These are phyloP conservation scores for Fraxinus albicans DNA, from an alignment of 305 asterid species.

Conservation along the genomic window DNA sequence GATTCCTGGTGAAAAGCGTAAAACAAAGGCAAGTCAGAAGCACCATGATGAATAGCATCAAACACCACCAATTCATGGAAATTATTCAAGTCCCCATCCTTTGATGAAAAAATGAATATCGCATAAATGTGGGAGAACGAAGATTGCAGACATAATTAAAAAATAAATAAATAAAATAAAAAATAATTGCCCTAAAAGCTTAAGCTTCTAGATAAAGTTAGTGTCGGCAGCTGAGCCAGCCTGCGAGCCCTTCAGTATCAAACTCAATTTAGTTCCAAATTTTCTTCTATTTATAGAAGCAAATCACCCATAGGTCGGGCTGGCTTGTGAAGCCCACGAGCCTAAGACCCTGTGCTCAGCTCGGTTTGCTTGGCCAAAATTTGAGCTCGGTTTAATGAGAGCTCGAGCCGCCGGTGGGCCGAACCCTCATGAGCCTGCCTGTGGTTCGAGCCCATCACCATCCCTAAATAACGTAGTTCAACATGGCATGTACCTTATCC, in stretches of 20 bases:
- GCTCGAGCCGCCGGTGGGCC: not conserved
- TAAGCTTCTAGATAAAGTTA: not conserved
- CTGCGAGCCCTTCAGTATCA: not conserved
- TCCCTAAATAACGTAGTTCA: not conserved
- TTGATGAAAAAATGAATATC: not conserved
- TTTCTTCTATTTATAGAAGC: not conserved
- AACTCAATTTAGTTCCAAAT: not conserved
- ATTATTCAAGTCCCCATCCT: not conserved
- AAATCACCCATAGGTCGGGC: not conserved
- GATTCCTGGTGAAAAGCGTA: not conserved
- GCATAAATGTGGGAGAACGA: too few species aligned
- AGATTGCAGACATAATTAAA: too few species aligned
- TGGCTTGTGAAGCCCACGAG: not conserved
- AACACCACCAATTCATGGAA: not conserved
- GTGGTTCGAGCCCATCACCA: not conserved
- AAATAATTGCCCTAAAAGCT: too few species aligned
- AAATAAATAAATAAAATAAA: too few species aligned
- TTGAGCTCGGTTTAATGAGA: not conserved
- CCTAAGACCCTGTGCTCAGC: not conserved
- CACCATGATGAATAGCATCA: not conserved
- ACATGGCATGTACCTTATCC: not conserved
- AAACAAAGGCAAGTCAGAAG: not conserved
- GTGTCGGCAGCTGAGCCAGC: not conserved
- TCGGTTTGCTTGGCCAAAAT: not conserved
- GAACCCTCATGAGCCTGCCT: not conserved